These are phyloP conservation scores for Alternaria hordeiaustralica DNA, from an alignment of 2,329 filamentous ascomycete species.

Conservation along the genomic window DNA sequence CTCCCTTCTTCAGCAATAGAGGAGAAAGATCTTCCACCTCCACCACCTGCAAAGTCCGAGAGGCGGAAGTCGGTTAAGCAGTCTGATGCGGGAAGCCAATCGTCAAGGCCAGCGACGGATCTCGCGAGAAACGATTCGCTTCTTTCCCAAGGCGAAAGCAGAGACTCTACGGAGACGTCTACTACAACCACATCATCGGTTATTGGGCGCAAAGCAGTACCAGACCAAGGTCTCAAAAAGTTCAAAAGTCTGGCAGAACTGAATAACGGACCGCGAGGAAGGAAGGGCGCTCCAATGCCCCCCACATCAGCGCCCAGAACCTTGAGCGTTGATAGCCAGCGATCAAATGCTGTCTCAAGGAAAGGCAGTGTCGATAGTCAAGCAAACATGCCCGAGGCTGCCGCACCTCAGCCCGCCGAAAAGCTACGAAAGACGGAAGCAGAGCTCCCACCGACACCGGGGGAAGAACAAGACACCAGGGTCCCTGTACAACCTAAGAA, in stretches of 20 bases:
- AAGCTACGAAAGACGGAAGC: conserved; percentile 12
- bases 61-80: conserved; percentile 24
- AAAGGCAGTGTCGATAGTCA: conserved; percentile 5
- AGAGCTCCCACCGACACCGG: conserved; percentile 41
- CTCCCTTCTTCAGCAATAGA: conserved; percentile 21
- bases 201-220: conserved; percentile 39
- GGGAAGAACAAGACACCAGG: conserved; percentile 24
- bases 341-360: neutral
- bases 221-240: conserved; percentile 24
- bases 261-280: conserved; percentile 37
- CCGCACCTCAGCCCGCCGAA: conserved; percentile 4
- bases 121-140: conserved; percentile 38
- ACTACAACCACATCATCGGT: conserved; percentile 12
- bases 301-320: conserved; percentile 29
- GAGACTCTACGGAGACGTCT: neutral
- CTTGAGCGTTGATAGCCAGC: conserved; percentile 14
- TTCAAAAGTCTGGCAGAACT: conserved; percentile 41
- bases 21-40: conserved; percentile 41
- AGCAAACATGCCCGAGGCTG: neutral
- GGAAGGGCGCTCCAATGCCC: conserved; percentile 30
- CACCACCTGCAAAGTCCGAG: conserved; percentile 44
- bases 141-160: conserved; percentile 28
- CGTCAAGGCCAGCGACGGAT: conserved; percentile 27
- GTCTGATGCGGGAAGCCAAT: conserved; percentile 28
- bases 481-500: conserved; percentile 31